phyloP scores from a whole-genome alignment of 805 yeast genomes.

The Candida endomychidarum region DNA sequence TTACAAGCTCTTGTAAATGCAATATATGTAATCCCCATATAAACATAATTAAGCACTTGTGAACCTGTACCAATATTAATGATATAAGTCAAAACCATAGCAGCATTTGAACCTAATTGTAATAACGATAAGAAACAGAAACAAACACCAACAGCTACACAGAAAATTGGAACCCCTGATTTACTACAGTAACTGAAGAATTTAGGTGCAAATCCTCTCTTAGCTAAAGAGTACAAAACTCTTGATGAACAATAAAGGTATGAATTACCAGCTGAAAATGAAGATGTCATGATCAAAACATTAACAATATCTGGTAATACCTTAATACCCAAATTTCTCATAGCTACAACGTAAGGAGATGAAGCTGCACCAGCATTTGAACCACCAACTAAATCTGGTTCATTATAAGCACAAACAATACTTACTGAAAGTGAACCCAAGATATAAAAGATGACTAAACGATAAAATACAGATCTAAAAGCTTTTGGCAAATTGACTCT shows the following conservation, averaged over 20 bases:
- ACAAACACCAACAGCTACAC: slow-evolving; percentile 46
- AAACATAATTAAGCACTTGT: slow-evolving; percentile 46
- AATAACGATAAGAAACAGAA: slow-evolving; percentile 21
- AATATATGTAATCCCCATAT: slow-evolving; percentile 44
- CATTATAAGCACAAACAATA: slow-evolving; percentile 24
- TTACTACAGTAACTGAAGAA: slow-evolving; percentile 56
- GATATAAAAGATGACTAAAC: slow-evolving; percentile 32
- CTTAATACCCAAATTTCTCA: slow-evolving; percentile 61
- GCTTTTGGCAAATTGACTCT: slow-evolving; percentile 60
- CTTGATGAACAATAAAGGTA: slow-evolving; percentile 70
- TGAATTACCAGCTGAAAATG: slow-evolving; percentile 83
- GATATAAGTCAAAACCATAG: slow-evolving; percentile 43
- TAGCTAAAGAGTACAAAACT: slow-evolving; percentile 67
- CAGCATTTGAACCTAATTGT: slow-evolving; percentile 26
- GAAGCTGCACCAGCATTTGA: slow-evolving; percentile 36
- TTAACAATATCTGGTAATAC: slow-evolving; percentile 76
- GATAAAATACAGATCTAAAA: slow-evolving; percentile 51
- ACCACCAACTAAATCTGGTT: slow-evolving; percentile 16
- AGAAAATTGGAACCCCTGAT: slow-evolving; percentile 67
- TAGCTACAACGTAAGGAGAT: slow-evolving; percentile 82
- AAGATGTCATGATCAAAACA: slow-evolving; percentile 69
- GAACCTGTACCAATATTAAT: slow-evolving; percentile 48
- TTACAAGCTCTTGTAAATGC: slow-evolving; percentile 43
- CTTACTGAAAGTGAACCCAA: slow-evolving; percentile 21
- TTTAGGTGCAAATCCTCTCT: slow-evolving; percentile 71